Evolutionary conservation across 768 basidiomycete species (phyloP).

Genomic region (Phaeotremella fagi): DNA sequence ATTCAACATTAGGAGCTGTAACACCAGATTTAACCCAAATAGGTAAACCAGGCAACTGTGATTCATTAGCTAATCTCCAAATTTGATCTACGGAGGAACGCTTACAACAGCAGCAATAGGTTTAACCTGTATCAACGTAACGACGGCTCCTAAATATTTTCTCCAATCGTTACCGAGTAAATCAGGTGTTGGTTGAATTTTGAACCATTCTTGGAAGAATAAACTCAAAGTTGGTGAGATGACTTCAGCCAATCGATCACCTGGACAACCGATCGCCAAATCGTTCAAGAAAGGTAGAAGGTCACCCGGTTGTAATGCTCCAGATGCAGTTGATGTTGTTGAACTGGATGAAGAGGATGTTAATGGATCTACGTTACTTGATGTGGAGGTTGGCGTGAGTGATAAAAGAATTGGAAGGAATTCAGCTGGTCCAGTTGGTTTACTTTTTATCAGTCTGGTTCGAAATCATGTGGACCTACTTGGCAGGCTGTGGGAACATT

Average conservation of each 20-base stretch:
- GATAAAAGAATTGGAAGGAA: conserved; percentile 73
- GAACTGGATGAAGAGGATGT: conserved; percentile 34
- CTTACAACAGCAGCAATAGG: conserved; percentile 64
- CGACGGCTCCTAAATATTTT: conserved; percentile 73
- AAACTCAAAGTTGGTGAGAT: conserved; percentile 57
- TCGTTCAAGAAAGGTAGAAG: conserved; percentile 79
- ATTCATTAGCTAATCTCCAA: conserved; percentile 56
- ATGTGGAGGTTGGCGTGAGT: conserved; percentile 60
- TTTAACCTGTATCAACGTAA: conserved; percentile 74
- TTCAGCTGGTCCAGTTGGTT: conserved; percentile 69
- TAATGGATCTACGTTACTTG: conserved; percentile 54
- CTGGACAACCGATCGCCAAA: conserved; percentile 64
- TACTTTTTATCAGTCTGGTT: conserved; percentile 29
- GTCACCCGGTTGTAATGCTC: conserved; percentile 62
- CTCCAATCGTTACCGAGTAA: conserved; percentile 60
- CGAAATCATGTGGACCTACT: no score
- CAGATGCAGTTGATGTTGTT: conserved; percentile 51
- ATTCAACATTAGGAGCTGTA: conserved; percentile 51
- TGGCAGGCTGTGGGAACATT: conserved; percentile 85
- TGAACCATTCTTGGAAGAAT: conserved; percentile 47
- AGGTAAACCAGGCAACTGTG: neutral
- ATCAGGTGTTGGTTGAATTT: conserved; percentile 40
- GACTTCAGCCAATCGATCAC: conserved; percentile 67
- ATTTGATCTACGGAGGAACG: conserved; percentile 33
- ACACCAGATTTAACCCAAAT: conserved; percentile 39